phyloP scores from a whole-genome alignment of 2,329 filamentous ascomycete species.

The Penicillium sp. region DNA sequence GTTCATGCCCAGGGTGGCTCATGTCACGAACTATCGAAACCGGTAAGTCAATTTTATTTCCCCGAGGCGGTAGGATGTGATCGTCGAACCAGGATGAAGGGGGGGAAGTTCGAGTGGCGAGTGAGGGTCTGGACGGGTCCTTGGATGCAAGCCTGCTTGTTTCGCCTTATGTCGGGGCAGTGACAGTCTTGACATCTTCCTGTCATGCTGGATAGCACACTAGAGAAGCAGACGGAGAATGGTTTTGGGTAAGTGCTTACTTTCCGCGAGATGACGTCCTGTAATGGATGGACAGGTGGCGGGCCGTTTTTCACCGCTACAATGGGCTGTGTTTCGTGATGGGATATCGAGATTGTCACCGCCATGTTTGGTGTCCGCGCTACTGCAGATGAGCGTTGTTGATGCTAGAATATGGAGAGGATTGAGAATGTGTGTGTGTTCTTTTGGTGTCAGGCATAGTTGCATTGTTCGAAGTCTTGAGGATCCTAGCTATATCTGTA shows the following conservation, averaged over 20 bases:
- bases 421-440: neutral
- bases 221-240: neutral
- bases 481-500: neutral
- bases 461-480: neutral
- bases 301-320: constrained; percentile 24
- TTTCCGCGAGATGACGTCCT: neutral
- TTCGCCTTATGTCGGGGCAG: neutral
- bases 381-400: constrained; percentile 22
- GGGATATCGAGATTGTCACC: constrained; percentile 23
- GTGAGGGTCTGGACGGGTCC: neutral
- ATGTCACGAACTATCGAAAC: neutral
- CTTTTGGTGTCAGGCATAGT: constrained; percentile 2
- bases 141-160: neutral
- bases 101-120: neutral
- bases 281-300: constrained; percentile 8
- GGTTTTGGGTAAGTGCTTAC: neutral
- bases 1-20: neutral
- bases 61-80: constrained; percentile 5
- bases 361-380: constrained; percentile 23
- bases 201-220: neutral
- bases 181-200: neutral
- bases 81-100: constrained; percentile 7
- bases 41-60: neutral
- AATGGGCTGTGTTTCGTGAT: constrained; percentile 1
- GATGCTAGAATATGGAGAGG: neutral